These are phyloP conservation scores for Auricularia heimuer DNA, from an alignment of 768 basidiomycete species.

Conservation along the genomic window DNA sequence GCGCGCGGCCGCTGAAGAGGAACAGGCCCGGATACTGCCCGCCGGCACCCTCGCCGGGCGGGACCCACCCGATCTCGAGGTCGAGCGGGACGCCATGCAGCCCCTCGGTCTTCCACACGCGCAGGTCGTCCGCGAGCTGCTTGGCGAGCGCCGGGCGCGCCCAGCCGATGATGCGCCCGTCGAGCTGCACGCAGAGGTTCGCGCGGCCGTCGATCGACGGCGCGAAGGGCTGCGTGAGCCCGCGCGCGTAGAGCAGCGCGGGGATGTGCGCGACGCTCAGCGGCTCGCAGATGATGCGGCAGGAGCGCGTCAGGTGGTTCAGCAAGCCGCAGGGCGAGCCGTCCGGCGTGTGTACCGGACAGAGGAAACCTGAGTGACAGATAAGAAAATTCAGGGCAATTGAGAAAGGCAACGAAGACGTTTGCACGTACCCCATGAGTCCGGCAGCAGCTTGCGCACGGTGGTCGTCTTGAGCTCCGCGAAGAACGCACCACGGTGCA, in stretches of 20 bases:
- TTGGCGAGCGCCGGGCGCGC: conserved; percentile 63
- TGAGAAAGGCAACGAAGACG: not conserved
- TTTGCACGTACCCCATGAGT: conserved; percentile 78
- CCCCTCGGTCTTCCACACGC: conserved; percentile 92
- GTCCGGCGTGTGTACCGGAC: conserved; percentile 98
- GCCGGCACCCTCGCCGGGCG: conserved; percentile 57
- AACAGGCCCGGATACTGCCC: conserved; percentile 97
- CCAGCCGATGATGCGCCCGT: conserved; percentile 93
- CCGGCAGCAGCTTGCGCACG: conserved; percentile 91
- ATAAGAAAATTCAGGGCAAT: too few relatives aligned
- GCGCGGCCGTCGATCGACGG: conserved; percentile 65
- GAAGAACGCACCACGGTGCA: conserved; percentile 99
- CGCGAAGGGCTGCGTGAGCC: conserved; percentile 88
- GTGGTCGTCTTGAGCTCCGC: conserved; percentile 97
- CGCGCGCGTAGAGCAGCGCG: conserved; percentile 68
- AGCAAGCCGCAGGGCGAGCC: conserved; percentile 95
- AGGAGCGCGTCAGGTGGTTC: conserved; percentile 90
- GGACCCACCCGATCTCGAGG: conserved; percentile 89
- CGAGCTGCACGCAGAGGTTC: conserved; percentile 87
- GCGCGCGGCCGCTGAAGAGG: conserved; percentile 73
- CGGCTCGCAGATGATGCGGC: conserved; percentile 76
- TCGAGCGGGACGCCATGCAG: conserved; percentile 77
- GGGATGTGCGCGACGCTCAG: conserved; percentile 74
- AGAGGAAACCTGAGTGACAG: conserved; percentile 82
- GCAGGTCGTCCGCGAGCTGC: conserved; percentile 73